phyloP scores from a whole-genome alignment of 2,329 filamentous ascomycete genomes.

The Pseudogymnoascus sp. region DNA sequence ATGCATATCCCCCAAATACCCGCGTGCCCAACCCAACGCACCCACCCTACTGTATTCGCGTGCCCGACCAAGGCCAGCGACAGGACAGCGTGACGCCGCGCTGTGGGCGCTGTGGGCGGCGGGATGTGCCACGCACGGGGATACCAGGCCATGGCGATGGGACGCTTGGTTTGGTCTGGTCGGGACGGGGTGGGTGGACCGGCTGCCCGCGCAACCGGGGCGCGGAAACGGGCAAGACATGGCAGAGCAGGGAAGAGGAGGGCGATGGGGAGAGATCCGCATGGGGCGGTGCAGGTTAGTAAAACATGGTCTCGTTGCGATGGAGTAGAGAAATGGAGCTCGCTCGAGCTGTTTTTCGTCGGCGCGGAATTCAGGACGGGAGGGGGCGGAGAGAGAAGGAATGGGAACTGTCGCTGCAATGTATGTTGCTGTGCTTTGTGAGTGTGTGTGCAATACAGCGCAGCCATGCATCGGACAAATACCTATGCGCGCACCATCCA shows the following conservation, averaged over 20 bases:
- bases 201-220: background rate
- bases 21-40: constrained; percentile 1
- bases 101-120: background rate
- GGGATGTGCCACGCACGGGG: background rate
- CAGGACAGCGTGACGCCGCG: background rate
- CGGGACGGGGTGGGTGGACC: background rate
- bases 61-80: background rate
- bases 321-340: background rate
- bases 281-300: constrained; percentile 21
- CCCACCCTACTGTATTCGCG: background rate
- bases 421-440: background rate
- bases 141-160: constrained; percentile 3
- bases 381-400: background rate
- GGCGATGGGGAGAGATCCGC: background rate
- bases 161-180: background rate
- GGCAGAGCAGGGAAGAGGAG: background rate
- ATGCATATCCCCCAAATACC: background rate
- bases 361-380: background rate
- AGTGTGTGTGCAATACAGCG: background rate
- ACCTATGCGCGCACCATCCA: background rate
- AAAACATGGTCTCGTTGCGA: background rate
- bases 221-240: constrained; percentile 1
- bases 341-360: background rate
- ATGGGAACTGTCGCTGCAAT: background rate
- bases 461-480: constrained; percentile 1